Evolutionary conservation across 2,329 filamentous ascomycete genomes (phyloP).

Genomic region (Botrytis aclada): DNA sequence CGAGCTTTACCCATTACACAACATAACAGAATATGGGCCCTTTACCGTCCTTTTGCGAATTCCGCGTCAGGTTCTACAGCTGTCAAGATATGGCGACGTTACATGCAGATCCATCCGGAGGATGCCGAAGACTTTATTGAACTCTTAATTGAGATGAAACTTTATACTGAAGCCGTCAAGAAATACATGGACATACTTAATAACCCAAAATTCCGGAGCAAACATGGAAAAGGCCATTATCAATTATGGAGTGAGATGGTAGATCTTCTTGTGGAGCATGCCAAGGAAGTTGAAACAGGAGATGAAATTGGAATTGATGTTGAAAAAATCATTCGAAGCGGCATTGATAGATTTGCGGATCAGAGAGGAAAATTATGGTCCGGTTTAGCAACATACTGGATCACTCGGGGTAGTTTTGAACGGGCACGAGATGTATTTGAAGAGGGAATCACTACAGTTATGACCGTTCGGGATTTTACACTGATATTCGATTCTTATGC

Average conservation of each 20-base stretch:
- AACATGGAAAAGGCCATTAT: slow-evolving; percentile 90
- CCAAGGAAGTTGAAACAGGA: slow-evolving; percentile 77
- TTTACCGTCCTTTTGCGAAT: slow-evolving; percentile 88
- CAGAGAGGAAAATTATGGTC: slow-evolving; percentile 95
- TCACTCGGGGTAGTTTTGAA: slow-evolving; percentile 88
- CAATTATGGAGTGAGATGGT: slow-evolving; percentile 98
- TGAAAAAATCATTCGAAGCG: slow-evolving; percentile 87
- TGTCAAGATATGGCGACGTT: slow-evolving; percentile 88
- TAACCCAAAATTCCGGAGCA: slow-evolving; percentile 86
- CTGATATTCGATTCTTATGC: slow-evolving; percentile 94
- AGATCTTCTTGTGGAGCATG: slow-evolving; percentile 87
- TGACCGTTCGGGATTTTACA: slow-evolving; percentile 97
- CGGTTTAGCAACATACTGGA: slow-evolving; percentile 94
- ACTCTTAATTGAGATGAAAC: slow-evolving; percentile 72
- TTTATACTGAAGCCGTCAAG: slow-evolving; percentile 88
- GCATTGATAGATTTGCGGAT: slow-evolving; percentile 85
- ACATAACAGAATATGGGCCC: slow-evolving; percentile 90
- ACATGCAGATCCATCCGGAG: slow-evolving; percentile 96
- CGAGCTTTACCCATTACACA: slow-evolving; percentile 90
- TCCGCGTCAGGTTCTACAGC: slow-evolving; percentile 88
- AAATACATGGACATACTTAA: slow-evolving; percentile 91
- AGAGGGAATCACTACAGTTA: slow-evolving; percentile 94
- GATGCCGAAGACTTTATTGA: slow-evolving; percentile 95
- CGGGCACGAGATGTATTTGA: slow-evolving; percentile 90
- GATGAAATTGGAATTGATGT: slow-evolving; percentile 83